Conservation (phyloP, 495 filamentous ascomycete genomes). For the Neurospora sp. region DNA sequence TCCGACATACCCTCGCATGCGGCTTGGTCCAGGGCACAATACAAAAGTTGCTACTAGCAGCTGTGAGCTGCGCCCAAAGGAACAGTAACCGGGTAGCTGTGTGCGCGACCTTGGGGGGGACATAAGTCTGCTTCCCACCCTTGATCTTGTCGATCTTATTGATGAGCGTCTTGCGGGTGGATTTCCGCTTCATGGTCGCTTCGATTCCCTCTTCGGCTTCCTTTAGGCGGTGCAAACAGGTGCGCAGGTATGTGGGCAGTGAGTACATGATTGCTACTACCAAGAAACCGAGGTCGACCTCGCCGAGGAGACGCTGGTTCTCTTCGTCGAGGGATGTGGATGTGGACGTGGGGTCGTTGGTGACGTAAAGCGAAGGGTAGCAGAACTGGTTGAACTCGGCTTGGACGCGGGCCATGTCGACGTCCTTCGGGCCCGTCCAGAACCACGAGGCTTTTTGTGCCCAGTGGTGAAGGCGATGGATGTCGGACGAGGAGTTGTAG, state of each 20-base stretch:
- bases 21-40: background rate
- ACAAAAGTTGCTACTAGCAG: background rate
- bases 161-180: background rate
- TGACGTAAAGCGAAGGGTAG: background rate
- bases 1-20: background rate
- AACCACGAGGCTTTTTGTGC: background rate
- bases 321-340: background rate
- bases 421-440: background rate
- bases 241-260: background rate
- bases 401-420: background rate
- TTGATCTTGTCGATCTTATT: background rate
- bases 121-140: background rate
- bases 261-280: background rate
- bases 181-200: background rate
- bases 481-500: background rate
- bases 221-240: background rate
- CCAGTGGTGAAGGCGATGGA: background rate
- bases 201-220: background rate
- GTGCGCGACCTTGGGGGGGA: background rate
- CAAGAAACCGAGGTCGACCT: background rate
- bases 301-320: background rate
- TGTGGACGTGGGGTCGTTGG: background rate
- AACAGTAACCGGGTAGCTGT: background rate
- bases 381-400: background rate
- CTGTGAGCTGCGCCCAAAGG: background rate